Conservation (phyloP, 108 stramenopile genomes). For the Discostella stelligeroides region DNA sequence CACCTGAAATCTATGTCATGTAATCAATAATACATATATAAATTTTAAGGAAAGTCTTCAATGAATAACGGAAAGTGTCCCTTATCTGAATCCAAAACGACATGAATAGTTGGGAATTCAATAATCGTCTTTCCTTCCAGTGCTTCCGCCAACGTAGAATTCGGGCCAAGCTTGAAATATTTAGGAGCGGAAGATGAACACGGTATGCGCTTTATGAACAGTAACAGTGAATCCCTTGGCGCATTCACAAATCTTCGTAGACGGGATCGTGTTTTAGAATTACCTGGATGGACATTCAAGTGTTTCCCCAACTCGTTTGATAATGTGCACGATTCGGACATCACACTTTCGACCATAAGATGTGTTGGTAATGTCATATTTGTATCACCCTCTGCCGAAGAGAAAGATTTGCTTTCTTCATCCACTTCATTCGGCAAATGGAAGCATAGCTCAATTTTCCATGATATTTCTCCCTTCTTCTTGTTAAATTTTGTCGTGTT, state of each 20-base stretch:
- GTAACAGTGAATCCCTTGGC: slow-evolving; percentile 22
- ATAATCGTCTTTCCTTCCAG: slow-evolving; percentile 67
- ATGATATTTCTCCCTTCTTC: slow-evolving; percentile 37
- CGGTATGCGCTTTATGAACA: slow-evolving; percentile 61
- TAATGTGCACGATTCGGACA: slow-evolving; percentile 27
- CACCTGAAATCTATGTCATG: background rate
- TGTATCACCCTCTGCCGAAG: slow-evolving; percentile 31
- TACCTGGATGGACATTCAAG: slow-evolving; percentile 39
- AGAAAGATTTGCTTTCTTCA: slow-evolving; percentile 16
- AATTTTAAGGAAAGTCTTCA: slow-evolving; percentile 13
- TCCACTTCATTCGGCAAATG: slow-evolving; percentile 5
- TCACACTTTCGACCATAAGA: slow-evolving; percentile 31
- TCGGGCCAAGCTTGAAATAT: slow-evolving; percentile 49
- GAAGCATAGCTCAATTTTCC: slow-evolving; percentile 49
- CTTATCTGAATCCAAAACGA: slow-evolving; percentile 36
- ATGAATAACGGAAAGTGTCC: slow-evolving; percentile 38
- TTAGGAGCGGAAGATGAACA: slow-evolving; percentile 57
- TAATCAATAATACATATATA: background rate
- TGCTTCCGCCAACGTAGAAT: slow-evolving; percentile 41
- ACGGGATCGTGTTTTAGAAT: slow-evolving; percentile 33
- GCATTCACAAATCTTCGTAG: slow-evolving; percentile 36
- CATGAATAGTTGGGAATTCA: slow-evolving; percentile 73
- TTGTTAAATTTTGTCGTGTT: slow-evolving; percentile 62
- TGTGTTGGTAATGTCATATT: slow-evolving; percentile 15
- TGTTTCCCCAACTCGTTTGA: slow-evolving; percentile 40